Base-by-base conservation (phyloP, 208 protist species). In the Acanthamoeba sp. region DNA sequence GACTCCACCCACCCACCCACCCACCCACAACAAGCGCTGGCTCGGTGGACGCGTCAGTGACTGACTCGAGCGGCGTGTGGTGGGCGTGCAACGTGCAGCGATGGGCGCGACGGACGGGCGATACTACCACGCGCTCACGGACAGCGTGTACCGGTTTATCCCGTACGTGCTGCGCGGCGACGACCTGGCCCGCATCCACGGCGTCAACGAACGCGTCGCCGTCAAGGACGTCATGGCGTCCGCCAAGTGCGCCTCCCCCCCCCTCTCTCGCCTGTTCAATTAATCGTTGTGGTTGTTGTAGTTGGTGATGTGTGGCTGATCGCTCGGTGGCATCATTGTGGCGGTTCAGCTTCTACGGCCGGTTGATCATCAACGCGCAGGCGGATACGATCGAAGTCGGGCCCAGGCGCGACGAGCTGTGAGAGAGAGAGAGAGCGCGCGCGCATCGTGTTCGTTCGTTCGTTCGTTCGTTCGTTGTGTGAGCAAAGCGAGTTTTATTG, bases 61-160 rank as follows among this genome's bases (percentile, higher is more conserved):
- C 32, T 76, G 10, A 76, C 66, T 12, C 66, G 24, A 38, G 66
- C 40, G 29, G 16, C 32, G 18, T 45, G 12, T 16, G 0, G 36
- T 80, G 12, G 10, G 10, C 9, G 4, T 27, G 27, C 55, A 16
- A 24, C 22, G 59, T 66, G 22, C 29, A 80, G 91, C 93, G 45
- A 59, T 95, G 89, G 94, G 84, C 9, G 94, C 90, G 20, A 94
- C 94, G 2, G 94, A 95, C 32, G 91, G 91, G 22, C 29, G 90
- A 16, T 55, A 92, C 36, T 95, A 95, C 42, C 84, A 93, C 87
- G 29, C 55, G 9, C 48, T 91, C 0, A 91, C 90, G 38, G 14
- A 20, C 9, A 94, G 91, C 36, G 80, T 95, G 10, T 95, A 92
- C 69, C 52, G 94, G 55, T 59, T 95, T 0, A 85, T 71, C 2